Percentiles rank a stretch among this genome's conserved stretches.
Conservation (phyloP, 306 rosid species). For the Rubus idaeus region DNA sequence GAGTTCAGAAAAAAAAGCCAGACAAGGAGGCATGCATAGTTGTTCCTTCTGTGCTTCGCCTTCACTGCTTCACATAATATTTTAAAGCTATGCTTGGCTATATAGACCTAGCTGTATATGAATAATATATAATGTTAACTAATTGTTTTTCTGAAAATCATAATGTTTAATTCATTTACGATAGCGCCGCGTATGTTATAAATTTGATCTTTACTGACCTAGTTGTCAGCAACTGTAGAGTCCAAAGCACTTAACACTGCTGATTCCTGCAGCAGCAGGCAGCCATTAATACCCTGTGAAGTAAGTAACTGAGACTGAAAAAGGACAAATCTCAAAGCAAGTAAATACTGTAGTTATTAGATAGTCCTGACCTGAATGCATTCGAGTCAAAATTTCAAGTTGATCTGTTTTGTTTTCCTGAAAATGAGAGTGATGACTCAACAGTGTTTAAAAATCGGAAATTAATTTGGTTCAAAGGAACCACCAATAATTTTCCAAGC, state of each 20-base stretch:
- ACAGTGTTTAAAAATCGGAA: background rate
- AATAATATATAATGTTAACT: background rate
- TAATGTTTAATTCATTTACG: background rate
- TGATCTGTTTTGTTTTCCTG: background rate
- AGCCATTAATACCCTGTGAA: constrained; percentile 4
- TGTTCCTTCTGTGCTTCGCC: background rate
- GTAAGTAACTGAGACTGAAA: background rate
- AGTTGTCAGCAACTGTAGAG: constrained; percentile 11
- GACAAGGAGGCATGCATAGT: constrained; percentile 5
- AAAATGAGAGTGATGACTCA: background rate
- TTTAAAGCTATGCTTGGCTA: background rate
- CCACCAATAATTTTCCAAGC: too few species aligned
- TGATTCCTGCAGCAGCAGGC: background rate
- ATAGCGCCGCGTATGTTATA: background rate
- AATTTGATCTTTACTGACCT: background rate
- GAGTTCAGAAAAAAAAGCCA: background rate
- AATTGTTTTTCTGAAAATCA: background rate
- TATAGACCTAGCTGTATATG: constrained; percentile 3
- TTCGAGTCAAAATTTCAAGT: background rate
- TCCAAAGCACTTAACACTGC: background rate
- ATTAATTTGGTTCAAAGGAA: background rate
- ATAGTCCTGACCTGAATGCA: background rate
- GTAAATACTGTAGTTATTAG: background rate
- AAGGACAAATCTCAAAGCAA: background rate
- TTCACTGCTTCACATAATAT: background rate